A percentile compares a stretch with the other conserved stretches of the same genome.
Conservation (phyloP, 345 rosid species). For the Melaleuca alternifolia region DNA sequence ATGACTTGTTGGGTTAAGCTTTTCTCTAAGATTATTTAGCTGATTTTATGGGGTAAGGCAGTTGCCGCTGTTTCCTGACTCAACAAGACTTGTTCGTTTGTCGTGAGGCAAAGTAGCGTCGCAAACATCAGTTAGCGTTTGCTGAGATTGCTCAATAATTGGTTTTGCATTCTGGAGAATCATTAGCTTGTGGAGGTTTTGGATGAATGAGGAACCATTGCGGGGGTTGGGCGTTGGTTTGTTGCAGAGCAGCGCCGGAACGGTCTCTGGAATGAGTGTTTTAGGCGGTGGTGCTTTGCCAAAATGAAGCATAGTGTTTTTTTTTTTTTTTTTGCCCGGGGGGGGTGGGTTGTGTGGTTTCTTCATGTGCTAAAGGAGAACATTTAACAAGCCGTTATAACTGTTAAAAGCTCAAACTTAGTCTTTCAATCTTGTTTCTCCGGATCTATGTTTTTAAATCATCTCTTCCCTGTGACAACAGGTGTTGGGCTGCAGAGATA, state of each 20-base stretch:
- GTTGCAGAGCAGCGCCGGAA: not conserved
- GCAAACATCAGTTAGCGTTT: not conserved
- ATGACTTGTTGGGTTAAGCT: not conserved
- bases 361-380: not conserved
- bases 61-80: not conserved
- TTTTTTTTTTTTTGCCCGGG: not conserved
- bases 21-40: not conserved
- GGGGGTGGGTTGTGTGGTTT: not conserved
- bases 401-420: not conserved
- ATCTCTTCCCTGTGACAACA: constrained; percentile 7
- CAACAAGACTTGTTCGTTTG: not conserved
- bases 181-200: not conserved
- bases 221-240: not conserved
- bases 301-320: not conserved
- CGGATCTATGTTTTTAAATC: not conserved
- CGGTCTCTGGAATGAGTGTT: not conserved
- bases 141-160: not conserved
- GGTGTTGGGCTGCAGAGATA: constrained; percentile 53
- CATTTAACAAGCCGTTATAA: not conserved
- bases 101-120: not conserved
- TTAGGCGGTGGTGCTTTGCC: not conserved
- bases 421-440: not conserved
- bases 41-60: not conserved
- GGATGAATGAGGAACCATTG: not conserved
- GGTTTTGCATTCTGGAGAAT: not conserved